Base-by-base conservation (phyloP, 1,284 basidiomycete species). In the Singerocomus rubriflavus region DNA sequence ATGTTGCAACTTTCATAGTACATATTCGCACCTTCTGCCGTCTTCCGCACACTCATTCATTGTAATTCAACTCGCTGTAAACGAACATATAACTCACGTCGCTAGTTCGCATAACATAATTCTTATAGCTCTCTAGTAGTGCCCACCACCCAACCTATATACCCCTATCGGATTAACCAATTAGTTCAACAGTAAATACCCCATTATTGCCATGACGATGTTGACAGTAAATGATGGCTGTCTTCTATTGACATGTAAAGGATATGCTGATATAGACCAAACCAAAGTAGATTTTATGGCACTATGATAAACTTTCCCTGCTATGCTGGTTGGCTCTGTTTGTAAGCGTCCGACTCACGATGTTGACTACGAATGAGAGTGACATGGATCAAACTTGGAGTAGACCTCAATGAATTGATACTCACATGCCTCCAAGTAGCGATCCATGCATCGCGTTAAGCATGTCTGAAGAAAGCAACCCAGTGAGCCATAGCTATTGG, bases 371-470 rank as follows among this genome's bases (percentile, higher is more conserved):
- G 34, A 49, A 27, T n/a, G 33, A 34, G 38, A 25, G 11, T 21
- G 21, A 34, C 14, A 16, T 27, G 27, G 4, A 36, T 59, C 38
- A 52, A 44, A 32, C 10, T 29, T 33, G 6, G 21, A 21, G 10
- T 45, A 5, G 21, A 36, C 12, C 14, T 44, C 38, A n/a, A 34
- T 38, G 34, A 8, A 30, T 12, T 3, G 26, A 30, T 43, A 56
- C 88, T 74, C 62, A 91, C 89, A 92, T 44, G 88, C 86, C 69
- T 92, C 88, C 72, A 93, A 77, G 65, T 91, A 93, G 36, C 89
- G 79, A 51, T 91, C 88, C 61, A 91, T 75, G 65, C 91, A 93
- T 50, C 81, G 75, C 11, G 79, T 71, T 38, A 93, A 73, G 62
- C 90, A 93, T 17, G 81, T 84, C 88, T 91, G 35, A 12, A 41